These are phyloP conservation scores for Podosphaera leucotricha DNA, from an alignment of 2,329 filamentous ascomycete species.

Conservation along the genomic window DNA sequence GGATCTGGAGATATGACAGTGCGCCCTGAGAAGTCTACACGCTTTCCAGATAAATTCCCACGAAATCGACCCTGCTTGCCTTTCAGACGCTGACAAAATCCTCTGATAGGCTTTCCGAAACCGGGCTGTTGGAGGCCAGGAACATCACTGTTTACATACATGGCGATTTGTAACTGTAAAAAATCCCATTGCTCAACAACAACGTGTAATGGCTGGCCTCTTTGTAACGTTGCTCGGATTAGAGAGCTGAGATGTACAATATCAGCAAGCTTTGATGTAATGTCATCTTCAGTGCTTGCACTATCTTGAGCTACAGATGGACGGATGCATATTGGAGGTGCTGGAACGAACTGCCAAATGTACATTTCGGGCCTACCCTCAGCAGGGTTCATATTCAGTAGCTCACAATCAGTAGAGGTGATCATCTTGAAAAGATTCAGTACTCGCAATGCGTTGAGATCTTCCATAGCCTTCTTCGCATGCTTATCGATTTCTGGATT, in stretches of 20 bases:
- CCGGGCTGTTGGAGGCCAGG: conserved; percentile 78
- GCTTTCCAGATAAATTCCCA: conserved; percentile 90
- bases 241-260: conserved; percentile 83
- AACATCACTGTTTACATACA: conserved; percentile 95
- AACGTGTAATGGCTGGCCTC: conserved; percentile 63
- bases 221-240: conserved; percentile 59
- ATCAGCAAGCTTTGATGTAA: conserved; percentile 90
- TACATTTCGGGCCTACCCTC: conserved; percentile 91
- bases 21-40: conserved; percentile 91
- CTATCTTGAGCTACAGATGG: conserved; percentile 86
- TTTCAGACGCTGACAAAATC: conserved; percentile 86
- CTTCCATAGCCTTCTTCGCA: conserved; percentile 76
- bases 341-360: conserved; percentile 88
- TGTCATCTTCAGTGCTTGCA: conserved; percentile 84
- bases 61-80: conserved; percentile 95
- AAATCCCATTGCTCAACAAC: conserved; percentile 99
- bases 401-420: conserved; percentile 62
- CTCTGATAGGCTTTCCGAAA: conserved; percentile 69
- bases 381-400: conserved; percentile 66
- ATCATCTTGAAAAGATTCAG: conserved; percentile 84
- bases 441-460: conserved; percentile 72
- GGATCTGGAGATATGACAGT: conserved; percentile 97
- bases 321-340: conserved; percentile 79
- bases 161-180: conserved; percentile 78
- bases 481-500: conserved; percentile 78